Evolutionary conservation across 768 basidiomycete species (phyloP), one percentile per base, ranked within the genome.

Genomic region (Harrya chromipes): DNA sequence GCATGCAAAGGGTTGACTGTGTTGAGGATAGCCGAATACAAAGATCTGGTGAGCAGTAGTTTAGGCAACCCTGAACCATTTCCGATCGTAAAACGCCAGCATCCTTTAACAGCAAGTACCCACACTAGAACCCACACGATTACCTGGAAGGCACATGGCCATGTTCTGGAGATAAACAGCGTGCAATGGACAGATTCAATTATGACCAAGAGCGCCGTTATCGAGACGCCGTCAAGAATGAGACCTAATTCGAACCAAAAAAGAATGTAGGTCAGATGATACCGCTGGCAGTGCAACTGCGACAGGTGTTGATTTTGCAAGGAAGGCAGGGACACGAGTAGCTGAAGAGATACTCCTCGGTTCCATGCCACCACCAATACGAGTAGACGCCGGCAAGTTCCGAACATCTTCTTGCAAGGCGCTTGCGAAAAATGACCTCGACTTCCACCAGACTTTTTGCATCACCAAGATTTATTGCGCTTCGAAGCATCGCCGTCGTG

Each of bases 401-500:
- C 62, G 62, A 58, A 19, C 23, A 40, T 46, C 46, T 49, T 40
- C 48, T 40, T 47, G n/a, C 35, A 46, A 48, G 40, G 43, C 37
- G 46, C 39, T 50, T 55, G 50, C 44, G 39, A 48, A 50, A 48
- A 47, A 38, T 43, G 50, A 47, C 56, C 27, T 44, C 39, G 33
- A 27, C 64, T 64, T 64, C 63, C 46, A 51, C 42, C 20, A 60
- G 58, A 46, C n/a, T 58, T 64, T 60, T 62, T 40, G 48, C 31
- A 54, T 58, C 61, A 54, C 38, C 10, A 31, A 60, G 53, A 66
- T 64, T 58, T 47, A 63, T 66, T 58, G 43, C 50, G 17, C 49
- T 50, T 11, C 27, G 64, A 64, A 66, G 63, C 53, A 47, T 52
- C 13, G 21, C 38, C 36, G 64, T 64, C 37, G 61, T 36, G 58